Base-by-base conservation (phyloP, 108 stramenopile genomes). In the Nitzschia sp. region DNA sequence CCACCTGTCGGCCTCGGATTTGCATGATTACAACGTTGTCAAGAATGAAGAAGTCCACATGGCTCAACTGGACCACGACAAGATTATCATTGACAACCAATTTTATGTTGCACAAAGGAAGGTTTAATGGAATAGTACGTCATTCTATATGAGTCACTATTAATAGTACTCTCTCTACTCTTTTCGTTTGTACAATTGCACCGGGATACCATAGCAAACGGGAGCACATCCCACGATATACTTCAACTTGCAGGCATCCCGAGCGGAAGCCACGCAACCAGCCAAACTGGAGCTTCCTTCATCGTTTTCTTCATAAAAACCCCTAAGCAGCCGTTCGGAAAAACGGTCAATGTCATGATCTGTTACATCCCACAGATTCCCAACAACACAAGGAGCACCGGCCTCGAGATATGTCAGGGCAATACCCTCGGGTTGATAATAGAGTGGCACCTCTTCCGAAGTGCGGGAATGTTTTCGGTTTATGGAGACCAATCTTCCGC, bases 331-430 rank as follows among this genome's bases (percentile, higher is more conserved):
- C 10, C 75, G 65, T 14, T 86, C 66, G 65, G 81, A 83, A 63
- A 82, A 92, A 48, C 95, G 81, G 71, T 99, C 98, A 80, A 99
- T 97, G 68, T 99, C 98, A 61, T 86, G 78, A 70, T 99, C 98
- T 26, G 97, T 97, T 14, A 99, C 98, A 75, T 99, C 98, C 98
- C 98, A 99, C 17, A 99, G 72, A 77, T 99, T 99, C 15, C 93
- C 97, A 19, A 97, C 95, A 0, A 99, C 97, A 60, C 95, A 96
- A 0, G 95, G 96, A 43, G 93, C 80, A 5, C 98, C 97, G 19
- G 90, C 91, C 40, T 65, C 70, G 20, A 99, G 79, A 75, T 99
- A 97, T 14, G 90, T 83, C 25, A 95, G 61, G n/a, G 86, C 95
- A 63, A 95, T 89, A 10, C 98, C 97, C 60, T 92, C 91, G 10